phyloP scores from a whole-genome alignment of 2,329 filamentous ascomycete species.

The Talaromyces sp. region DNA sequence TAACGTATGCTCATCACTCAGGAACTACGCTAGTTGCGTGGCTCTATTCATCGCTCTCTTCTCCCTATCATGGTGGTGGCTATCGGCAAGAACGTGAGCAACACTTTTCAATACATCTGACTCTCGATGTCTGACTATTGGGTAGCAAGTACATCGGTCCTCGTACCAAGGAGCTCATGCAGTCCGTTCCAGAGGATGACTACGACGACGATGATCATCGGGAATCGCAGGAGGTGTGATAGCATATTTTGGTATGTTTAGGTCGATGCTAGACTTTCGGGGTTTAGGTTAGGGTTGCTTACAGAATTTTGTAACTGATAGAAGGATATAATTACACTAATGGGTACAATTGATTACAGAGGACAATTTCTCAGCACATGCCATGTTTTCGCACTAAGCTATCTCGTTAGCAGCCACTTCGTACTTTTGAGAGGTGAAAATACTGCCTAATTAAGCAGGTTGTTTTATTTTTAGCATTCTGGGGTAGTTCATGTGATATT shows the following conservation, averaged over 20 bases:
- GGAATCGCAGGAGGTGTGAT: constrained; percentile 12
- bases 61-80: constrained; percentile 49
- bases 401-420: background rate
- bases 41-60: constrained; percentile 48
- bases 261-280: background rate
- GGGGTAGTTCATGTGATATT: background rate
- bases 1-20: constrained; percentile 19
- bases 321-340: background rate
- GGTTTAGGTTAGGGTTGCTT: background rate
- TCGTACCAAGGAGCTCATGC: constrained; percentile 51
- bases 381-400: background rate
- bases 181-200: constrained; percentile 35
- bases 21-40: constrained; percentile 50
- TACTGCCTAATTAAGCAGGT: background rate
- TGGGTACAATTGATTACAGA: background rate
- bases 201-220: constrained; percentile 15
- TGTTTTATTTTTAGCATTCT: background rate
- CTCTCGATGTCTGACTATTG: background rate
- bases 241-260: background rate
- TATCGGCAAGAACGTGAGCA: constrained; percentile 38
- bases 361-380: no score
- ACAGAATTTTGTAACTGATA: background rate
- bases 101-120: constrained; percentile 2
- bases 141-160: constrained; percentile 57
- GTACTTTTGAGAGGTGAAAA: background rate